phyloP scores from a whole-genome alignment of 371 early-diverging fungal species.

The Syncephalastrum contaminatum region DNA sequence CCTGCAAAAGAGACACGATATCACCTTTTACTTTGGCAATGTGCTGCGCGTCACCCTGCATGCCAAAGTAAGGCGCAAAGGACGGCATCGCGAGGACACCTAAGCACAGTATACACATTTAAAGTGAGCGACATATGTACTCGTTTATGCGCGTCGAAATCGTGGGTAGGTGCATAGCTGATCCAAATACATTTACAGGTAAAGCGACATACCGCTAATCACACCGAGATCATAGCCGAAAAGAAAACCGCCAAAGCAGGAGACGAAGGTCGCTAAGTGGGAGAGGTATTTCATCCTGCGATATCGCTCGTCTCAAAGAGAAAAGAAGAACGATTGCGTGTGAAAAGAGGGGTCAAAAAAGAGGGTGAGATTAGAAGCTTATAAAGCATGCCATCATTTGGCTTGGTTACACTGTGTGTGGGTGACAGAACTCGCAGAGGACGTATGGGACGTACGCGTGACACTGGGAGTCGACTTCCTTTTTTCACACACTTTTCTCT shows the following conservation, averaged over 20 bases:
- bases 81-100: constrained; percentile 49
- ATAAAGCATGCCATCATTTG: too few relatives aligned
- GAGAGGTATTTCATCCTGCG: constrained; percentile 38
- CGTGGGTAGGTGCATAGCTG: background rate
- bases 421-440: too few relatives aligned
- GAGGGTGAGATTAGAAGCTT: too few relatives aligned
- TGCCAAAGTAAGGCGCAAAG: constrained; percentile 37
- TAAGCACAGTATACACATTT: background rate
- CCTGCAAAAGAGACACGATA: constrained; percentile 42
- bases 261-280: constrained; percentile 36
- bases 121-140: too few relatives aligned
- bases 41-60: constrained; percentile 20
- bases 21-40: constrained; percentile 40
- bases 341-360: too few relatives aligned
- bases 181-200: background rate
- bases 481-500: too few relatives aligned
- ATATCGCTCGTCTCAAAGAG: background rate
- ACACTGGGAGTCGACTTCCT: too few relatives aligned
- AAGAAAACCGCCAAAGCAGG: constrained; percentile 48
- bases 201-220: constrained; percentile 11
- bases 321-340: background rate
- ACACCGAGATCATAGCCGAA: constrained; percentile 51
- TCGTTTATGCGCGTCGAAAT: too few relatives aligned
- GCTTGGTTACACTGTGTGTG: too few relatives aligned
- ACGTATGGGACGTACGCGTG: too few relatives aligned